Evolutionary conservation across 352 stramenopile species (phyloP).

Genomic region (Phytophthora parvispora): DNA sequence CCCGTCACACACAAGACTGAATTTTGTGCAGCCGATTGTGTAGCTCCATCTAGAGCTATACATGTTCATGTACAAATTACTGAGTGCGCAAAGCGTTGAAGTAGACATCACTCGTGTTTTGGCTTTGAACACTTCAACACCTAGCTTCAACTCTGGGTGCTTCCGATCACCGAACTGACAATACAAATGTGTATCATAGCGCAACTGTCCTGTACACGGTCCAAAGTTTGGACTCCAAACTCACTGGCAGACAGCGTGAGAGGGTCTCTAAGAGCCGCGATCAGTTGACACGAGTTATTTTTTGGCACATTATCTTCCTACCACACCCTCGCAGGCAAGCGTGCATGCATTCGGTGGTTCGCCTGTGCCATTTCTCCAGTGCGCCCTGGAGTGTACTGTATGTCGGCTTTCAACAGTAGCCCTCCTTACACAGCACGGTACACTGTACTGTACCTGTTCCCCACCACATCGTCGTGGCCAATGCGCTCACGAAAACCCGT

Average conservation of each 20-base stretch:
- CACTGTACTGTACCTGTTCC: background rate
- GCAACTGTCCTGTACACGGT: background rate
- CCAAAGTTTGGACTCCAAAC: too few species aligned
- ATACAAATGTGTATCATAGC: constrained; percentile 6
- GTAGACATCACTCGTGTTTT: constrained; percentile 8
- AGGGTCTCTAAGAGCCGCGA: too few species aligned
- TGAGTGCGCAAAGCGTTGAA: constrained; percentile 25
- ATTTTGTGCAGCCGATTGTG: background rate
- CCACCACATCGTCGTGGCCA: constrained; percentile 11
- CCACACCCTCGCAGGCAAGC: background rate
- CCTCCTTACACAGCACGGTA: background rate
- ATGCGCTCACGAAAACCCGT: constrained; percentile 12
- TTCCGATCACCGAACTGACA: constrained; percentile 28
- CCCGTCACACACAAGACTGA: too few species aligned
- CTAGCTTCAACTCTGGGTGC: constrained; percentile 27
- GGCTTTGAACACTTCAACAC: constrained; percentile 29
- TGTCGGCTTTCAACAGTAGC: constrained; percentile 8
- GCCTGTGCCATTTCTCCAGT: constrained; percentile 14
- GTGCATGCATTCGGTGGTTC: constrained; percentile 1
- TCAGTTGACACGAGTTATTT: too few species aligned
- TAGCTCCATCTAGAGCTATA: background rate
- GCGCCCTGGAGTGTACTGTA: too few species aligned
- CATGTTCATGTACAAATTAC: background rate
- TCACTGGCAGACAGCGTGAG: too few species aligned
- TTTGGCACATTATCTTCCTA: too few species aligned